A percentile compares a stretch with the other conserved stretches of the same genome.
Evolutionary conservation across 768 basidiomycete genomes (phyloP).

Genomic region (Lactarius deliciosus): DNA sequence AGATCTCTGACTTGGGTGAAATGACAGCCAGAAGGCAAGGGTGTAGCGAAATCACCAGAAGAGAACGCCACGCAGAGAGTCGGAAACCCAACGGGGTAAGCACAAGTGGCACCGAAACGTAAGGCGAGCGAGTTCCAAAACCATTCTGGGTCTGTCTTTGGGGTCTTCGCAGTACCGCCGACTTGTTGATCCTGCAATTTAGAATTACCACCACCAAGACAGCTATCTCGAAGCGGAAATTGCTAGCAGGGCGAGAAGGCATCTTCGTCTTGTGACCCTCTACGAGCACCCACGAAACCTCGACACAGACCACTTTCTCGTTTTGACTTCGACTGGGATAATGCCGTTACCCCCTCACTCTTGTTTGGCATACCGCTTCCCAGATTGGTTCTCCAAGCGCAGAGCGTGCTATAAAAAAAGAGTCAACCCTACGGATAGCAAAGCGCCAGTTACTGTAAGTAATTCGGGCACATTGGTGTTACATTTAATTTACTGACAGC

Average conservation of each 20-base stretch:
- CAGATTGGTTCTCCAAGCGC: background rate
- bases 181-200: background rate
- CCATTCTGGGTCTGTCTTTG: background rate
- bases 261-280: background rate
- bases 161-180: too few species aligned
- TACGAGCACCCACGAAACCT: background rate
- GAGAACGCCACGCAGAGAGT: background rate
- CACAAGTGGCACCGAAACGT: background rate
- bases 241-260: background rate
- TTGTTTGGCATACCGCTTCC: background rate
- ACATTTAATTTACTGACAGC: background rate
- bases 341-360: background rate
- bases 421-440: background rate
- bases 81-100: too few species aligned
- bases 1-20: background rate
- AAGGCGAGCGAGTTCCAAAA: background rate
- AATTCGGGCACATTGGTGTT: background rate
- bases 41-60: background rate
- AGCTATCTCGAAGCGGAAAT: background rate
- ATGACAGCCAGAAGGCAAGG: background rate
- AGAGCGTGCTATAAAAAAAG: background rate
- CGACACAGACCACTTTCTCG: background rate
- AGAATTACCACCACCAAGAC: background rate
- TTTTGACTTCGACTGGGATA: background rate
- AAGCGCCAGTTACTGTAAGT: background rate